These are phyloP conservation scores for Cryphonectria nitschkei DNA, from an alignment of 2,329 filamentous ascomycete species.

Conservation along the genomic window DNA sequence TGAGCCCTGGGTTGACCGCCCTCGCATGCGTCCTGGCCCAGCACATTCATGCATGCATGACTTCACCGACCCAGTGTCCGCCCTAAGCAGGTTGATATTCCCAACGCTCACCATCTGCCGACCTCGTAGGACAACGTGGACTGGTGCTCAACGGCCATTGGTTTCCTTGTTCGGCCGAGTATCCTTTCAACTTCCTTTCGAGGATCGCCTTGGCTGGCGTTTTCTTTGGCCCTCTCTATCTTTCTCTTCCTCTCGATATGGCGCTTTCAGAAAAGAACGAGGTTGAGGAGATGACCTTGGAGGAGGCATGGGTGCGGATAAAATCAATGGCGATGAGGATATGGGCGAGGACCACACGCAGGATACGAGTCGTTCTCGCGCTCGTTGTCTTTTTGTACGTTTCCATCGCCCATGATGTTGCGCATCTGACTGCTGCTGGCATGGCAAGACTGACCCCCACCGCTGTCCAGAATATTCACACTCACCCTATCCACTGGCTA, in stretches of 20 bases:
- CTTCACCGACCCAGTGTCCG: neutral
- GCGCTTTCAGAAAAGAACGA: slow-evolving; percentile 13
- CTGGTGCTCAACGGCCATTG: neutral
- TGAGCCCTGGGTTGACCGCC: neutral
- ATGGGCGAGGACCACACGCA: slow-evolving; percentile 27
- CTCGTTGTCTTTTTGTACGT: slow-evolving; percentile 26
- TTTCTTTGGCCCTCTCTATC: neutral
- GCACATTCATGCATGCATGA: neutral
- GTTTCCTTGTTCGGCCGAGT: neutral
- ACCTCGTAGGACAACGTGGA: neutral
- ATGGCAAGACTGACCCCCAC: slow-evolving; percentile 11
- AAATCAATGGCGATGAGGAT: slow-evolving; percentile 19
- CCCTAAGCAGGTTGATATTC: neutral
- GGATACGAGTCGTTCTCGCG: slow-evolving; percentile 22
- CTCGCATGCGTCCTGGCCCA: neutral
- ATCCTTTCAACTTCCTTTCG: neutral
- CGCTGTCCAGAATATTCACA: slow-evolving; percentile 17
- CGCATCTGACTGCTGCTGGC: neutral
- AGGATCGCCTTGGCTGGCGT: neutral
- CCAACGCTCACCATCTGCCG: neutral
- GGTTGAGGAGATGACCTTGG: slow-evolving; percentile 25
- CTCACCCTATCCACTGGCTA: slow-evolving; percentile 21
- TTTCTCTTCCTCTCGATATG: neutral
- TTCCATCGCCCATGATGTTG: neutral
- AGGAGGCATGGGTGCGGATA: slow-evolving; percentile 26